phyloP scores from a whole-genome alignment of 2,329 filamentous ascomycete species.

The Fusarium tanahbumbuense region DNA sequence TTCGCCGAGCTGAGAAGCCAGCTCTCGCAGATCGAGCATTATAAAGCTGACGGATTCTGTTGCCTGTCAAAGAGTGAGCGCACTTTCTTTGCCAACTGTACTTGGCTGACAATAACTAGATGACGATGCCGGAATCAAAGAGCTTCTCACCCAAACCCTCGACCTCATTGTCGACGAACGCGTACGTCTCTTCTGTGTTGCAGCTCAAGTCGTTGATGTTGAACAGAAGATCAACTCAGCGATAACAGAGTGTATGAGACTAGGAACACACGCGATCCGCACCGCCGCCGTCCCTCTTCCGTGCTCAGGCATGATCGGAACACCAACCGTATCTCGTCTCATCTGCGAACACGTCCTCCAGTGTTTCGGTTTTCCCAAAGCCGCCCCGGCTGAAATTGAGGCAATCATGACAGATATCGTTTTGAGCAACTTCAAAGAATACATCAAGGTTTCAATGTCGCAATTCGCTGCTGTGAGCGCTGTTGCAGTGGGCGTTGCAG shows the following conservation, averaged over 20 bases:
- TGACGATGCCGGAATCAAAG: slow-evolving; percentile 40
- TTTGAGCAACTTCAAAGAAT: slow-evolving; percentile 41
- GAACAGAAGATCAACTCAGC: slow-evolving; percentile 49
- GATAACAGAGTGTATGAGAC: slow-evolving; percentile 47
- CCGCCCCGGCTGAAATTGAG: slow-evolving; percentile 39
- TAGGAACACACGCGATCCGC: slow-evolving; percentile 45
- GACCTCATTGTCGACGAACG: slow-evolving; percentile 46
- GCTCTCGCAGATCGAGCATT: slow-evolving; percentile 43
- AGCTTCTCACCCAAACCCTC: slow-evolving; percentile 44
- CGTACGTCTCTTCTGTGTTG: slow-evolving; percentile 48
- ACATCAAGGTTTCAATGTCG: slow-evolving; percentile 37
- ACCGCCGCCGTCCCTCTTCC: slow-evolving; percentile 43
- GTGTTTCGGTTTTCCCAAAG: slow-evolving; percentile 45
- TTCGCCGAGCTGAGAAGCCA: slow-evolving; percentile 41
- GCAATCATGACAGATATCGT: slow-evolving; percentile 41
- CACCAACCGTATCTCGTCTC: slow-evolving; percentile 43
- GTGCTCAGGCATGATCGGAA: slow-evolving; percentile 42
- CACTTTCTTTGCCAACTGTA: rapidly evolving
- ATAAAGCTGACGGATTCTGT: slow-evolving; percentile 44
- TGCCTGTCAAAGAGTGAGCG: slow-evolving; percentile 41
- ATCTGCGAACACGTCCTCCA: slow-evolving; percentile 46
- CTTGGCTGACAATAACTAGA: slow-evolving; percentile 5
- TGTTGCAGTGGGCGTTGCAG: slow-evolving; percentile 31
- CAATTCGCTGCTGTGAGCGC: slow-evolving; percentile 33
- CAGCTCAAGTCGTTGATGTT: slow-evolving; percentile 47